Evolutionary conservation across 331 rosid species (phyloP).

Genomic region (Telfairia occidentalis): DNA sequence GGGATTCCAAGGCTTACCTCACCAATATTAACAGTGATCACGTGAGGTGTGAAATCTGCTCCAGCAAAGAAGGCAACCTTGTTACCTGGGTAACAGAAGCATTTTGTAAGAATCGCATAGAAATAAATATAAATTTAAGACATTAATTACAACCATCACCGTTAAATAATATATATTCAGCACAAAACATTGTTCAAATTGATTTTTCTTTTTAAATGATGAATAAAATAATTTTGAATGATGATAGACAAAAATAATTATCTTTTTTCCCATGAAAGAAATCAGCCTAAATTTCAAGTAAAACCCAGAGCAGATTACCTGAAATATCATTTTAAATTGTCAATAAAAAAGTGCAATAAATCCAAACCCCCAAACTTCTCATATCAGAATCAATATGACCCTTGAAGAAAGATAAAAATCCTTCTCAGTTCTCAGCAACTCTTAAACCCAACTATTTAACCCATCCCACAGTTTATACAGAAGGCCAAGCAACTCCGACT

Average conservation of each 20-base stretch:
- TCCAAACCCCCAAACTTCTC: neutral
- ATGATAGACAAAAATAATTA: neutral
- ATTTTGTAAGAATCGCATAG: neutral
- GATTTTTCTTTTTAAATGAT: neutral
- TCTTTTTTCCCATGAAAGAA: neutral
- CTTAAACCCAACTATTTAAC: neutral
- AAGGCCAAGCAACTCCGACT: neutral
- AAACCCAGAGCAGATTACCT: neutral
- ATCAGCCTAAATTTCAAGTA: neutral
- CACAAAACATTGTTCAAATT: neutral
- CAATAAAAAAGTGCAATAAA: neutral
- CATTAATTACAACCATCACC: neutral
- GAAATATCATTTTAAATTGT: neutral
- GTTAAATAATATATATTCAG: neutral
- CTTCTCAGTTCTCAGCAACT: neutral
- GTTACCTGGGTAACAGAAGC: constrained; percentile 36
- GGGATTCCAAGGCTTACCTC: constrained; percentile 48
- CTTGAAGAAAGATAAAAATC: neutral
- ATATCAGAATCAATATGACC: neutral
- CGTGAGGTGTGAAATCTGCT: constrained; percentile 72
- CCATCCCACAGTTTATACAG: neutral
- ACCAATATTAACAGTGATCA: constrained; percentile 71
- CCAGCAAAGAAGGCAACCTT: constrained; percentile 54
- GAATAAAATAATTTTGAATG: too few species aligned
- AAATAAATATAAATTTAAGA: neutral